Percentiles rank a stretch among this genome's conserved stretches.
These are phyloP conservation scores for Conticribra guillardii DNA, from an alignment of 108 stramenopile genomes.

Conservation along the genomic window DNA sequence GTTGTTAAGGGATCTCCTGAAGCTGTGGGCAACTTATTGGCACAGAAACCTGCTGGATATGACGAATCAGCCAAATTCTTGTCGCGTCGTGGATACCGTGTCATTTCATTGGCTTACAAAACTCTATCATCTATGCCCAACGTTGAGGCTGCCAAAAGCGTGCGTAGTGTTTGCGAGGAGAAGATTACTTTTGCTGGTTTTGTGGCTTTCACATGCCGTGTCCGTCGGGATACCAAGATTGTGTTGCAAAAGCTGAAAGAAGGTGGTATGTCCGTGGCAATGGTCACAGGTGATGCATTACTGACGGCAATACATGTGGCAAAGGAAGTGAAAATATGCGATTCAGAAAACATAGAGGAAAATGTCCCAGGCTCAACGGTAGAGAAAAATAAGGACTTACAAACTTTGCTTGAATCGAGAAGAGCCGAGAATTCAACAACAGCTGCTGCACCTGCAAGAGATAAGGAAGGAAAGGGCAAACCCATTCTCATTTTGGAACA, in stretches of 20 bases:
- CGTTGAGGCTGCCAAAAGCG: constrained; percentile 64
- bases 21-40: constrained; percentile 83
- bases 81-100: constrained; percentile 86
- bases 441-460: not conserved
- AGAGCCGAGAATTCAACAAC: constrained; percentile 33
- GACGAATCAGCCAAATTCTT: constrained; percentile 74
- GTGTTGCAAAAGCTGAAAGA: constrained; percentile 82
- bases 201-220: constrained; percentile 95
- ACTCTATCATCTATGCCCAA: constrained; percentile 45
- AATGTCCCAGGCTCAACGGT: constrained; percentile 15
- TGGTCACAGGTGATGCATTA: constrained; percentile 97
- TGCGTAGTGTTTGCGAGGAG: constrained; percentile 73
- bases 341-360: constrained; percentile 36
- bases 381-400: constrained; percentile 70
- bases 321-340: constrained; percentile 87
- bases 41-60: constrained; percentile 70
- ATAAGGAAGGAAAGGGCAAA: constrained; percentile 44
- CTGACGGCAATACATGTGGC: constrained; percentile 96
- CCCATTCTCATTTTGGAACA: constrained; percentile 83
- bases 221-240: constrained; percentile 88
- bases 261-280: constrained; percentile 86
- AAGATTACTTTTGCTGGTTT: constrained; percentile 90
- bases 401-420: constrained; percentile 44
- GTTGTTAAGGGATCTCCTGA: constrained; percentile 98
- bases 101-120: constrained; percentile 93